Base-by-base conservation (phyloP, 2,329 filamentous ascomycete species). In the Chaetomium strumarium region DNA sequence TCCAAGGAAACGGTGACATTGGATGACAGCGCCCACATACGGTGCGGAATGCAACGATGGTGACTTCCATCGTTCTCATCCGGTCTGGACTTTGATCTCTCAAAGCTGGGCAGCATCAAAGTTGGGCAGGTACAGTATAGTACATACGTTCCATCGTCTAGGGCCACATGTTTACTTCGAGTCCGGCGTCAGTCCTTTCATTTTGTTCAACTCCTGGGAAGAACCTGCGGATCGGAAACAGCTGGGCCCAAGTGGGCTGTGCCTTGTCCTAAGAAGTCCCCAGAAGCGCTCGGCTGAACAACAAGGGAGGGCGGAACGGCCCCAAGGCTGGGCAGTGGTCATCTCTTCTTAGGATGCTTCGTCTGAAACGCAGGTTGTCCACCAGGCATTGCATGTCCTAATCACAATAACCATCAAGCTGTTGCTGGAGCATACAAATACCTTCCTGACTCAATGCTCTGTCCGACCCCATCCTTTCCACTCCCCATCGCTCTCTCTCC, bases 341-440 rank as follows among this genome's bases (percentile, higher is more conserved):
- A 52, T 53, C 45, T 40, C 54, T 49, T 19, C 33, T 46, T 42
- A 46, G 43, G 30, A 17, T 33, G 34, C 11, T 31, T 31, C 39
- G 20, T 47, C 57, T 61, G 62, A 63, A 62, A 63, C 61, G 50
- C 55, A 55, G 49, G 16, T 42, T 17, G 58, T 42, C 52, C 36
- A 62, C 60, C 58, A 63, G 54, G 53, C 53, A 49, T 41, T 24
- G 53, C 48, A 52, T 57, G 58, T 58, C 58, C 52, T 51, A 57
- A 61, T 59, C 55, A 39, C 24, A 55, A 10, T 51, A 57, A 61
- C 58, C 55, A 39, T 24, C 56, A 10, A 7, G 29, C 39, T 49
- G 48, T 52, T 37, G 34, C 48, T 52, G 13, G 47, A 47, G 46
- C 40, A 49, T 66, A 66, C 63, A 65, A 63, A 64, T 66, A 64